Percentiles rank a stretch among this genome's conserved stretches.
Conservation (phyloP, 2,329 filamentous ascomycete genomes). For the Periconia macrospinosa region DNA sequence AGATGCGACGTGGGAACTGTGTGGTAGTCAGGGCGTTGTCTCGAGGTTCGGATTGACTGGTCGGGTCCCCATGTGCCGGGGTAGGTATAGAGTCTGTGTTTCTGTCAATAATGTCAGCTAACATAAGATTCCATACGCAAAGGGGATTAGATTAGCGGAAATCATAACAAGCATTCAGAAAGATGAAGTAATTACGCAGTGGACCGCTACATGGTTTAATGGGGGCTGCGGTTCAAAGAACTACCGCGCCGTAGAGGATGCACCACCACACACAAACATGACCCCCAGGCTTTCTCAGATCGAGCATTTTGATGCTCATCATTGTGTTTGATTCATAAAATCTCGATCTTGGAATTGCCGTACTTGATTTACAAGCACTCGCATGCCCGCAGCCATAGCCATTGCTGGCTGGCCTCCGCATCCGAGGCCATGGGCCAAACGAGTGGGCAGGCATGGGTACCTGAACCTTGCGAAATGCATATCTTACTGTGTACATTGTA, state of each 20-base stretch:
- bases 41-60: conserved; percentile 39
- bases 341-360: neutral
- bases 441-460: neutral
- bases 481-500: neutral
- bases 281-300: conserved; percentile 7
- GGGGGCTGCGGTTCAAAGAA: conserved; percentile 10
- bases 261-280: conserved; percentile 5
- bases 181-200: conserved; percentile 19
- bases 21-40: conserved; percentile 35
- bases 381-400: conserved; percentile 1
- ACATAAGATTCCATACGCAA: conserved; percentile 22
- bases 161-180: conserved; percentile 21
- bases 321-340: conserved; percentile 1
- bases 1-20: conserved; percentile 41
- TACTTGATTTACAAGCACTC: conserved; percentile 7
- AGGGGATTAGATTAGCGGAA: conserved; percentile 17
- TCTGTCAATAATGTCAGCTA: conserved; percentile 40
- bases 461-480: conserved; percentile 1
- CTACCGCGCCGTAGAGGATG: conserved; percentile 1
- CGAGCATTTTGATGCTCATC: neutral
- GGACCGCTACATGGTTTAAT: conserved; percentile 9
- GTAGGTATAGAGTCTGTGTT: conserved; percentile 34
- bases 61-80: conserved; percentile 44
- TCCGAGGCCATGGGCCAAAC: conserved; percentile 13
- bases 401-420: conserved; percentile 5